Conservation (phyloP, 2,329 filamentous ascomycete genomes). For the Diaporthe longicolla region DNA sequence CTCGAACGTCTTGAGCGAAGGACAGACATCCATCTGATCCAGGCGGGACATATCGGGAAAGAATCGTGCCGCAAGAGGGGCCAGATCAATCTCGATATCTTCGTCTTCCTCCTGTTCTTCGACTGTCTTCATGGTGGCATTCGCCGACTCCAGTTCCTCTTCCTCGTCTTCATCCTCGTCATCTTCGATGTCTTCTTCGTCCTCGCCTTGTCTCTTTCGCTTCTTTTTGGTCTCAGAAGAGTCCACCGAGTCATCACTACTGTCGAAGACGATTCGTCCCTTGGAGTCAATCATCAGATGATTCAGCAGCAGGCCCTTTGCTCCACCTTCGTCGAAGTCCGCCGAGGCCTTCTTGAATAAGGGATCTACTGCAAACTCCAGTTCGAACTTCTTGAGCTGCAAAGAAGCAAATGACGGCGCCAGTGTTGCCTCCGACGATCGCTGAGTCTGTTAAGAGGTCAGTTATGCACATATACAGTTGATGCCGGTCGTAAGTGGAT, state of each 20-base stretch:
- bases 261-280: constrained; percentile 97
- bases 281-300: constrained; percentile 95
- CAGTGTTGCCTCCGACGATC: constrained; percentile 93
- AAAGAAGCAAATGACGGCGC: constrained; percentile 89
- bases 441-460: constrained; percentile 65
- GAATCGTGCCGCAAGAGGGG: constrained; percentile 81
- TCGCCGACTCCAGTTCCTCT: constrained; percentile 54
- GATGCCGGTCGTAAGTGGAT: constrained; percentile 23
- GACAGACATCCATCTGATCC: constrained; percentile 92
- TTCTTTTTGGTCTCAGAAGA: constrained; percentile 59
- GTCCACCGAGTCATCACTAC: constrained; percentile 86
- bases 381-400: constrained; percentile 96
- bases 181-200: constrained; percentile 54
- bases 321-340: constrained; percentile 97
- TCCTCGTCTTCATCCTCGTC: constrained; percentile 58
- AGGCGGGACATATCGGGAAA: constrained; percentile 85
- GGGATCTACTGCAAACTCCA: constrained; percentile 96
- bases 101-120: constrained; percentile 65
- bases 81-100: constrained; percentile 84
- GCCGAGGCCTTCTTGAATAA: constrained; percentile 99
- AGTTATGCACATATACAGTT: constrained; percentile 36
- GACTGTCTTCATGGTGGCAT: constrained; percentile 56
- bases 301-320: constrained; percentile 94
- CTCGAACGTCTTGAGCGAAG: constrained; percentile 93
- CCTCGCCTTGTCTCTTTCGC: constrained; percentile 50